Percentiles rank a stretch among this genome's conserved stretches.
These are phyloP conservation scores for Davidsoniella virescens DNA, from an alignment of 2,329 filamentous ascomycete genomes.

Conservation along the genomic window DNA sequence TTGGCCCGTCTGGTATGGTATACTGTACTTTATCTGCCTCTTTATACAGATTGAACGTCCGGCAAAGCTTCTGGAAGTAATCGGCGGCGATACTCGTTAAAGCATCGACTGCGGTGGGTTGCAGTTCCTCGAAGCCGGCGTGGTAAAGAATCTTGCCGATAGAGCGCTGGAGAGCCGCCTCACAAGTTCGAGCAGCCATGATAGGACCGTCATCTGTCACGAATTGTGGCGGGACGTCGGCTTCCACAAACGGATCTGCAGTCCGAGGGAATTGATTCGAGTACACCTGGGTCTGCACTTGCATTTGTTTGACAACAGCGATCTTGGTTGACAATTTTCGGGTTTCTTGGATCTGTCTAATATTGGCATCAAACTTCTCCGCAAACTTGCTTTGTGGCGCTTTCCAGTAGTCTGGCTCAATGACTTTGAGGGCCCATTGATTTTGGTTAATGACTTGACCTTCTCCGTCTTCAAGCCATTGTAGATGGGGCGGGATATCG, in stretches of 20 bases:
- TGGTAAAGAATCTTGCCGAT: conserved; percentile 93
- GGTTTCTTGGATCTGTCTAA: conserved; percentile 91
- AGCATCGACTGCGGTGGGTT: conserved; percentile 81
- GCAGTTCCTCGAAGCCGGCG: conserved; percentile 90
- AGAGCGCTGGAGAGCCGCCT: conserved; percentile 72
- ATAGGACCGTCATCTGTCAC: conserved; percentile 77
- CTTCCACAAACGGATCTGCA: conserved; percentile 75
- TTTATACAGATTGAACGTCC: conserved; percentile 65
- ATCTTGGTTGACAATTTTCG: conserved; percentile 93
- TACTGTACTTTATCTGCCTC: conserved; percentile 43
- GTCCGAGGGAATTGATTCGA: conserved; percentile 98
- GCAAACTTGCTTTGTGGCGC: conserved; percentile 59
- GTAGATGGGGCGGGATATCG: conserved; percentile 59
- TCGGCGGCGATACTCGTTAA: conserved; percentile 79
- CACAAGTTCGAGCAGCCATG: conserved; percentile 68
- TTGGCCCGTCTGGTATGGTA: conserved; percentile 37
- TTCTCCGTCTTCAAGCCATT: conserved; percentile 80
- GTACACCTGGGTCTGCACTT: conserved; percentile 92
- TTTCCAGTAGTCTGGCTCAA: conserved; percentile 59
- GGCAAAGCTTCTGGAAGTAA: conserved; percentile 73
- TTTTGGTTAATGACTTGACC: conserved; percentile 77
- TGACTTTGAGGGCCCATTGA: conserved; percentile 66
- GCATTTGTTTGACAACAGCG: conserved; percentile 97
- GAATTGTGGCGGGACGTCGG: conserved; percentile 76
- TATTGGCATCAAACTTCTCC: conserved; percentile 74